Conservation (phyloP, 768 basidiomycete species). For the Dentipellis sp. region DNA sequence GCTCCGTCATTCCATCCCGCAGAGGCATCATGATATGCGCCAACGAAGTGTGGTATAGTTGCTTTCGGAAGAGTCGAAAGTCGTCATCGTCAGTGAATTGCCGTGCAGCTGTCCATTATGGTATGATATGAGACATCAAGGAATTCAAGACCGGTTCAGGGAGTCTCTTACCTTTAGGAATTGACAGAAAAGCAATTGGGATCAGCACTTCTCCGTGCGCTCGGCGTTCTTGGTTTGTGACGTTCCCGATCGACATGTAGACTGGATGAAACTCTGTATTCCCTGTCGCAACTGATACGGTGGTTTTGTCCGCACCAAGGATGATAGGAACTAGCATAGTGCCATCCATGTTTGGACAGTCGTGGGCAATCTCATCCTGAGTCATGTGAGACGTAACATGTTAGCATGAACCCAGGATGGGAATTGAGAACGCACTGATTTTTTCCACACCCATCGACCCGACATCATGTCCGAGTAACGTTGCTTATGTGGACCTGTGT, state of each 20-base stretch:
- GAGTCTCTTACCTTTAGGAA: constrained; percentile 26
- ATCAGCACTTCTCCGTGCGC: constrained; percentile 19
- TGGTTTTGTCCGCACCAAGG: constrained; percentile 21
- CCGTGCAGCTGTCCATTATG: background rate
- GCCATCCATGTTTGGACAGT: constrained; percentile 3
- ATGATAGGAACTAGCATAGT: constrained; percentile 13
- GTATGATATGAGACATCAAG: too few relatives aligned
- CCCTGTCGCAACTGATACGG: constrained; percentile 18
- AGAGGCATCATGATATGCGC: constrained; percentile 8
- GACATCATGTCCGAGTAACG: too few relatives aligned
- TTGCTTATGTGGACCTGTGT: too few relatives aligned
- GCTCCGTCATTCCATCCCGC: constrained; percentile 9
- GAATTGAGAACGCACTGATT: constrained; percentile 21
- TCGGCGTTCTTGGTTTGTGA: constrained; percentile 14
- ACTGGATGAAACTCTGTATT: constrained; percentile 17
- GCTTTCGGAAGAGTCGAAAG: constrained; percentile 7
- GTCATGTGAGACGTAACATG: background rate
- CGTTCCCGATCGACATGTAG: constrained; percentile 18
- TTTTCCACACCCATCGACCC: too few relatives aligned
- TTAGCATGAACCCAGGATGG: background rate
- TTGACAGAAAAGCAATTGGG: constrained; percentile 19
- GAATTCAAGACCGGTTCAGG: too few relatives aligned
- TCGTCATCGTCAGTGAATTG: background rate
- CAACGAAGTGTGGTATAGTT: constrained; percentile 9
- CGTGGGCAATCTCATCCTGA: constrained; percentile 9